A percentile compares a stretch with the other conserved stretches of the same genome.
Evolutionary conservation across 257 asterid species (phyloP).

Genomic region (Scutellaria baicalensis): DNA sequence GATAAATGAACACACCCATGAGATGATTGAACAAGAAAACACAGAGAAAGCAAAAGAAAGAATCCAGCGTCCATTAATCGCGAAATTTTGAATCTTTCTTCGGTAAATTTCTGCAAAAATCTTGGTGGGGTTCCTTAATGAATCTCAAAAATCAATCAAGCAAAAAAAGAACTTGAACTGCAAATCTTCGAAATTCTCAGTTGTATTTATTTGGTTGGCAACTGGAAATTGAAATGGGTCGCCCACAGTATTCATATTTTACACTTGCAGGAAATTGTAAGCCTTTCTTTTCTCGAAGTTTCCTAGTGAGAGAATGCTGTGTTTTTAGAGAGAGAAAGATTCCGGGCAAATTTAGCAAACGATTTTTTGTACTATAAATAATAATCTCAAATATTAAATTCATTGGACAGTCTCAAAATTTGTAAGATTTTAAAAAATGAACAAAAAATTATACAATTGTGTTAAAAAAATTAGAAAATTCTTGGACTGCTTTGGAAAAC

Average conservation of each 20-base stretch:
- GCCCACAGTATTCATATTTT: constrained; percentile 16
- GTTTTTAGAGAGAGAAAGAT: no score
- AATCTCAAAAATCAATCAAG: constrained; percentile 6
- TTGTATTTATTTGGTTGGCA: background rate
- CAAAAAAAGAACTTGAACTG: background rate
- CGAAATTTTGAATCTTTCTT: background rate
- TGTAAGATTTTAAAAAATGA: no score
- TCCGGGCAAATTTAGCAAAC: no score
- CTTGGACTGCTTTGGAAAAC: no score
- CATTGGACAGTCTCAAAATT: no score
- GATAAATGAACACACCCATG: constrained; percentile 27
- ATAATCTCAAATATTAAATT: no score
- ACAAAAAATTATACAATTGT: no score
- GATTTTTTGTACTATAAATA: no score
- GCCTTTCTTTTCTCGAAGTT: background rate
- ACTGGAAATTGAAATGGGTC: constrained; percentile 9
- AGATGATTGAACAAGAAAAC: constrained; percentile 34
- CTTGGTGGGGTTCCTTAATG: background rate
- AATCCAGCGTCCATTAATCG: constrained; percentile 38
- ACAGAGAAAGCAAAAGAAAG: constrained; percentile 30
- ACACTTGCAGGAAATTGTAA: background rate
- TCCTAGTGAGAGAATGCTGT: background rate
- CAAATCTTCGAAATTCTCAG: background rate
- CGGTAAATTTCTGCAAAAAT: background rate
- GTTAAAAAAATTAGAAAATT: no score